These are phyloP conservation scores for Arthroderma uncinatum DNA, from an alignment of 2,329 filamentous ascomycete genomes.

Conservation along the genomic window DNA sequence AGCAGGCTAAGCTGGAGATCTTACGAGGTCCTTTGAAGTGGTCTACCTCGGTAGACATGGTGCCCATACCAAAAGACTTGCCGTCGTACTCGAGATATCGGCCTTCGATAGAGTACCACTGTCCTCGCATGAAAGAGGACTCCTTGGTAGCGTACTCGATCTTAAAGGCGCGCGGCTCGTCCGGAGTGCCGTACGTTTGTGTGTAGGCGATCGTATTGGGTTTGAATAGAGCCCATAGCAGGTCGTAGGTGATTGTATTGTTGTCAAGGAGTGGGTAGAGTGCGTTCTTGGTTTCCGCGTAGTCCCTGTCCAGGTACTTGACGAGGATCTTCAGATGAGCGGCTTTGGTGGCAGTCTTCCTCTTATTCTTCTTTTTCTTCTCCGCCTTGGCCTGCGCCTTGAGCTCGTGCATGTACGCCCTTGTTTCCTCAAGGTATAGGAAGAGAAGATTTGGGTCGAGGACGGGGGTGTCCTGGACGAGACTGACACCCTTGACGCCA, in stretches of 20 bases:
- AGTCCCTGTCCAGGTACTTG: slow-evolving; percentile 72
- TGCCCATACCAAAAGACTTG: slow-evolving; percentile 69
- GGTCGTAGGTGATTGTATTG: slow-evolving; percentile 76
- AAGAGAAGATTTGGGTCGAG: slow-evolving; percentile 62
- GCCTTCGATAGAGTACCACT: slow-evolving; percentile 65
- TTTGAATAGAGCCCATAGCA: slow-evolving; percentile 82
- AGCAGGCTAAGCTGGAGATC: slow-evolving; percentile 66
- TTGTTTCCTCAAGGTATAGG: slow-evolving; percentile 68
- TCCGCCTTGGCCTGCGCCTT: slow-evolving; percentile 53
- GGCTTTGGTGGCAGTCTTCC: slow-evolving; percentile 29
- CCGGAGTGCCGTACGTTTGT: slow-evolving; percentile 61
- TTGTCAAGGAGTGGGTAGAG: slow-evolving; percentile 70
- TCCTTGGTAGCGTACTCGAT: slow-evolving; percentile 66
- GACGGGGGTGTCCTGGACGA: slow-evolving; percentile 68
- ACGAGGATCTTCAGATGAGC: slow-evolving; percentile 57
- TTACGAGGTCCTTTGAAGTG: slow-evolving; percentile 71
- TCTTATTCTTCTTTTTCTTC: slow-evolving; percentile 34
- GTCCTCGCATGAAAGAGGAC: slow-evolving; percentile 55
- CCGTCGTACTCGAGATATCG: slow-evolving; percentile 78
- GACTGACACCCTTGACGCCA: slow-evolving; percentile 62
- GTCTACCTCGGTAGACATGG: slow-evolving; percentile 56
- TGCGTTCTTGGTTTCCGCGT: slow-evolving; percentile 63
- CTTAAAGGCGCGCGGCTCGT: slow-evolving; percentile 73
- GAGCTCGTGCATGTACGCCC: slow-evolving; percentile 51
- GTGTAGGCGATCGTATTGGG: slow-evolving; percentile 71